These are phyloP conservation scores for Eremomyces bilateralis DNA, from an alignment of 495 filamentous ascomycete species.

Conservation along the genomic window DNA sequence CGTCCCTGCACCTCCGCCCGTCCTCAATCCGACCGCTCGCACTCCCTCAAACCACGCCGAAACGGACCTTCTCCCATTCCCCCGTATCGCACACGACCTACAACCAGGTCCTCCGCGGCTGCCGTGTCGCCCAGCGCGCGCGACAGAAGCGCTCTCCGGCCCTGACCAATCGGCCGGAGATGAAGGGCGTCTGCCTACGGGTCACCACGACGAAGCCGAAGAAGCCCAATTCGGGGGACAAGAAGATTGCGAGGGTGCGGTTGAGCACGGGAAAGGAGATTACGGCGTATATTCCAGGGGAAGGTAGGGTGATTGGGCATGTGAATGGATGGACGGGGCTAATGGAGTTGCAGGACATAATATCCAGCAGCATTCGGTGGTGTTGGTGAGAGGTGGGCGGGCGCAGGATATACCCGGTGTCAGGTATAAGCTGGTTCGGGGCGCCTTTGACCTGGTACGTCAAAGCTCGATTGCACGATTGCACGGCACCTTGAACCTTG, in stretches of 20 bases:
- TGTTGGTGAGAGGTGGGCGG: constrained; percentile 75
- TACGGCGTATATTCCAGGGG: constrained; percentile 82
- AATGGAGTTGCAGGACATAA: constrained; percentile 51
- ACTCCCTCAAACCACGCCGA: too few species aligned
- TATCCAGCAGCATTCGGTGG: constrained; percentile 95
- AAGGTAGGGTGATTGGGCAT: constrained; percentile 30
- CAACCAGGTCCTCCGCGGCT: constrained; percentile 35
- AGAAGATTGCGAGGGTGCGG: constrained; percentile 75
- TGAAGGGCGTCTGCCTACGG: constrained; percentile 90
- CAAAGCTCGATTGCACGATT: not conserved
- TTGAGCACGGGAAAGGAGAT: constrained; percentile 72
- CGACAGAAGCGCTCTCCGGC: constrained; percentile 76
- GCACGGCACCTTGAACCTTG: not conserved
- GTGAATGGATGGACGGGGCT: not conserved
- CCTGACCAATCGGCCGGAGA: constrained; percentile 47
- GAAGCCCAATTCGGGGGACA: constrained; percentile 93
- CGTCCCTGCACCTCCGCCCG: too few species aligned
- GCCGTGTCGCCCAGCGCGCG: constrained; percentile 49
- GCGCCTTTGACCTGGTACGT: constrained; percentile 81
- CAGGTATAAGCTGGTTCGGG: constrained; percentile 79
- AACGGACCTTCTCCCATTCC: constrained; percentile 11
- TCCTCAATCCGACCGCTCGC: too few species aligned
- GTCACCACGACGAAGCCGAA: constrained; percentile 85
- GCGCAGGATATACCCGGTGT: constrained; percentile 97
- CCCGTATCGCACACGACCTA: constrained; percentile 14